Evolutionary conservation across 495 filamentous ascomycete genomes (phyloP).

Genomic region (Aspergillus nidulans): DNA sequence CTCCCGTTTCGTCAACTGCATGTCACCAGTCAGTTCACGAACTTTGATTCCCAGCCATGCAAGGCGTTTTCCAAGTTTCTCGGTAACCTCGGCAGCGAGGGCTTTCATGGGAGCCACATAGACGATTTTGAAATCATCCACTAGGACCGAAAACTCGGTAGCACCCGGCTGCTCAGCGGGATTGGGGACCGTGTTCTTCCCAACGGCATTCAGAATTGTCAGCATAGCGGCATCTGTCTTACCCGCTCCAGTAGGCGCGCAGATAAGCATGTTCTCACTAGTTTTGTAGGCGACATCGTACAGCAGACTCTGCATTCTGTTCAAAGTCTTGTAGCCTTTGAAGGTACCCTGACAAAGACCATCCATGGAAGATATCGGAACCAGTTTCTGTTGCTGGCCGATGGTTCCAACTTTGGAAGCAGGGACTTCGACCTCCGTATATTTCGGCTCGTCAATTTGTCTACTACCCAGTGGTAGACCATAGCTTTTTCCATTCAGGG

Average conservation of each 20-base stretch:
- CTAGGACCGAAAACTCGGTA: conserved; percentile 69
- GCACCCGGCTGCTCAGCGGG: conserved; percentile 69
- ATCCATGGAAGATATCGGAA: conserved; percentile 79
- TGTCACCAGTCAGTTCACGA: conserved; percentile 93
- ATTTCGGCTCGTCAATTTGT: conserved; percentile 61
- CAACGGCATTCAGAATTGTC: conserved; percentile 82
- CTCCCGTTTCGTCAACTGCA: conserved; percentile 96
- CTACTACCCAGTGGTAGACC: conserved; percentile 63
- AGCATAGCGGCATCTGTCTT: conserved; percentile 99
- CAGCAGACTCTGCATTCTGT: conserved; percentile 96
- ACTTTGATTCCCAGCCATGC: conserved; percentile 87
- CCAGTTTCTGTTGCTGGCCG: conserved; percentile 62
- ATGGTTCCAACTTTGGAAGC: conserved; percentile 75
- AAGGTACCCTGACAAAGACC: conserved; percentile 88
- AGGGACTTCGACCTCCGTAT: conserved; percentile 84
- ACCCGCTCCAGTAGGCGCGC: conserved; percentile 95
- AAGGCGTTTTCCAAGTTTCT: conserved; percentile 89
- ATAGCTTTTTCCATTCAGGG: conserved; percentile 70
- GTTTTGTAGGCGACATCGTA: conserved; percentile 95
- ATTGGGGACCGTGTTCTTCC: conserved; percentile 76
- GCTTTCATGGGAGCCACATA: conserved; percentile 99
- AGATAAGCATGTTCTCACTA: conserved; percentile 98
- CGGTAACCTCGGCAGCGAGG: conserved; percentile 90
- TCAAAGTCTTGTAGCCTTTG: conserved; percentile 86
- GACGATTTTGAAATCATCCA: conserved; percentile 94